Base-by-base conservation (phyloP, 345 rosid genomes). In the Eucalyptus microcorys region DNA sequence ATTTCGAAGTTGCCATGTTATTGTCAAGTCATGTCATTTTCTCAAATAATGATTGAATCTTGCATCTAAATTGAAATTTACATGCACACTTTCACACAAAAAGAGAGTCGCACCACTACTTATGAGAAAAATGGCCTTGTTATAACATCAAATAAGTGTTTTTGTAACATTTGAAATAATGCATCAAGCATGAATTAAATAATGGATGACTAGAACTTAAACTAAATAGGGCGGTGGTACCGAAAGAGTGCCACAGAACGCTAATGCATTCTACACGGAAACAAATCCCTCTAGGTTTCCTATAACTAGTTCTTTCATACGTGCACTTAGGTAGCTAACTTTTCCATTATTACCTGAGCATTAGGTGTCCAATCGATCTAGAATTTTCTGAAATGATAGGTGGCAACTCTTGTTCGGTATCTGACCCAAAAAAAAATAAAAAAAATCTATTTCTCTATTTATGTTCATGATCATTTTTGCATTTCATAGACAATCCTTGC, bases 1-100 rank as follows among this genome's bases (percentile, higher is more conserved):
- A n/a, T n/a, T 64, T 64, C 0, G 5, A 64, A n/a, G 40, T 64
- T 64, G 21, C 19, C 37, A 64, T 64, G 10, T 1, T 0, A 0
- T 52, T 52, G 10, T 52, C 57, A 52, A 19, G 57, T 52, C 71
- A 64, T 64, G 37, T 64, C 40, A n/a, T 64, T 64, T 61, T 64
- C 76, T 64, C 76, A 15, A 15, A 64, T n/a, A 30, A 61, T 61
- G 17, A 30, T 61, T 61, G 0, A 14, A n/a, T n/a, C 19, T 64
- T n/a, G 76, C 10, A 64, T n/a, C 5, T 64, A 14, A 64, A n/a
- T 64, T 64, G 76, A 64, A 34, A 64, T 64, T 64, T 14, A n/a
- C 40, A 14, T 32, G 57, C 24, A n/a, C 76, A 64, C 37, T 64
- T 64, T n/a, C 40, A 1, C 76, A n/a, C 76, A n/a, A 14, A 64